Conservation (phyloP, 2,329 filamentous ascomycete species). For the Claviceps paspali region DNA sequence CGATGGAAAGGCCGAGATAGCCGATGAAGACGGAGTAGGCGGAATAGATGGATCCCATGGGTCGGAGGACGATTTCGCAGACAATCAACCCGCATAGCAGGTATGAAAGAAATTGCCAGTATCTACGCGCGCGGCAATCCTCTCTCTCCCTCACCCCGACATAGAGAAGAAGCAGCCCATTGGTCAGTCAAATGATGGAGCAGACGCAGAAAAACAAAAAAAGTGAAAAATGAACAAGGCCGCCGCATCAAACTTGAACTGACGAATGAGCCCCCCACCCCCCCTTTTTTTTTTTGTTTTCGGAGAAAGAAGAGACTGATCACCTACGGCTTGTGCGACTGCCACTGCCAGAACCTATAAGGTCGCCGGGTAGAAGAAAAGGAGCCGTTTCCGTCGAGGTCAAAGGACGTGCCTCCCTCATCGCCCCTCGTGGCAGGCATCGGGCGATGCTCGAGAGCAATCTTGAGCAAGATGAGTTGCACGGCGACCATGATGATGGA, state of each 20-base stretch:
- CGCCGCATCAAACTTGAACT: too few species aligned
- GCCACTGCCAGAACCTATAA: constrained; percentile 76
- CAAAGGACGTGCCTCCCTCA: constrained; percentile 48
- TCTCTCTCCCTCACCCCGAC: too few species aligned
- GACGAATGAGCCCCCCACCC: too few species aligned
- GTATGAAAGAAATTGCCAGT: constrained; percentile 65
- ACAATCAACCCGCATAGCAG: constrained; percentile 45
- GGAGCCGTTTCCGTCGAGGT: constrained; percentile 23
- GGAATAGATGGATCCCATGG: constrained; percentile 40
- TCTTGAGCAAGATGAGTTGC: constrained; percentile 48
- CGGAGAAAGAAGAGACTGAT: too few species aligned
- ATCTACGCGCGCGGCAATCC: constrained; percentile 31
- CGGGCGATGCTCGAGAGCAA: constrained; percentile 53
- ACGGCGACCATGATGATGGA: constrained; percentile 50
- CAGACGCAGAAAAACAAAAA: neutral
- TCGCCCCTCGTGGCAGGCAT: constrained; percentile 43
- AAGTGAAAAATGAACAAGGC: too few species aligned
- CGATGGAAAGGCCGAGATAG: constrained; percentile 60
- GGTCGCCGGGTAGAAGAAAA: constrained; percentile 39
- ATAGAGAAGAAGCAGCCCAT: neutral
- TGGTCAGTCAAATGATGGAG: neutral
- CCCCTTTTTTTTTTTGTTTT: too few species aligned
- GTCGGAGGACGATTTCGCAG: constrained; percentile 52
- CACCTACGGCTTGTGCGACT: constrained; percentile 48
- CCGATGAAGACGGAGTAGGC: constrained; percentile 55